Conservation (phyloP, 371 early-diverging fungal genomes). For the Apophysomyces sp. region DNA sequence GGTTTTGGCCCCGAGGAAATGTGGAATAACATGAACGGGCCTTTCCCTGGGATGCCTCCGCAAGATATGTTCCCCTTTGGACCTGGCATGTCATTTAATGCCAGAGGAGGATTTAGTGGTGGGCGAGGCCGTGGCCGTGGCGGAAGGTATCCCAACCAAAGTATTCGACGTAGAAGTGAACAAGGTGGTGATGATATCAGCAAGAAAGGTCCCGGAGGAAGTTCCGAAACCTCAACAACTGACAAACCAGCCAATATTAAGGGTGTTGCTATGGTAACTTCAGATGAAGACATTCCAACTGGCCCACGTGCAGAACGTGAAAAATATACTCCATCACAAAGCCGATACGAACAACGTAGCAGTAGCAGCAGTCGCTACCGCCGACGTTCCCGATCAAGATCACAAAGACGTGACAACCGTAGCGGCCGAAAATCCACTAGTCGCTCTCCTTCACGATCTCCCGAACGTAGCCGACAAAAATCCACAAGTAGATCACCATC, state of each 20-base stretch:
- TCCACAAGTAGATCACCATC: constrained; percentile 6
- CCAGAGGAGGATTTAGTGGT: constrained; percentile 27
- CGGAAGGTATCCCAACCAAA: constrained; percentile 12
- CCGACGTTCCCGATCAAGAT: constrained; percentile 20
- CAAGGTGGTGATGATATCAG: constrained; percentile 8
- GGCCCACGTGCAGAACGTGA: constrained; percentile 28
- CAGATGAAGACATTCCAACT: constrained; percentile 29
- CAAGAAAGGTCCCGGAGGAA: constrained; percentile 12
- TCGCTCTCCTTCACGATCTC: constrained; percentile 15
- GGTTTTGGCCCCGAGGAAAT: constrained; percentile 26
- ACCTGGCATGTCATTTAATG: constrained; percentile 15
- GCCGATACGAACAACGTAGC: constrained; percentile 17
- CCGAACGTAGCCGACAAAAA: neutral
- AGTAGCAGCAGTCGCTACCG: constrained; percentile 15
- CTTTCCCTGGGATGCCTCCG: constrained; percentile 40
- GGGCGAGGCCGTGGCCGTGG: constrained; percentile 28
- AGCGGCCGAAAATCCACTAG: constrained; percentile 17
- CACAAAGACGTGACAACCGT: constrained; percentile 13
- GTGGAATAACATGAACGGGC: constrained; percentile 14
- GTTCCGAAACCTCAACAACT: constrained; percentile 4
- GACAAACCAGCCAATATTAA: constrained; percentile 6
- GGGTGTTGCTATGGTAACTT: constrained; percentile 17
- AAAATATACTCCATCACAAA: neutral
- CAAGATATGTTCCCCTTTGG: constrained; percentile 34
- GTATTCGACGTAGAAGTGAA: neutral